Evolutionary conservation across 2,329 filamentous ascomycete genomes (phyloP), one percentile per base, ranked within the genome.

Genomic region (Diaporthe citriasiana): DNA sequence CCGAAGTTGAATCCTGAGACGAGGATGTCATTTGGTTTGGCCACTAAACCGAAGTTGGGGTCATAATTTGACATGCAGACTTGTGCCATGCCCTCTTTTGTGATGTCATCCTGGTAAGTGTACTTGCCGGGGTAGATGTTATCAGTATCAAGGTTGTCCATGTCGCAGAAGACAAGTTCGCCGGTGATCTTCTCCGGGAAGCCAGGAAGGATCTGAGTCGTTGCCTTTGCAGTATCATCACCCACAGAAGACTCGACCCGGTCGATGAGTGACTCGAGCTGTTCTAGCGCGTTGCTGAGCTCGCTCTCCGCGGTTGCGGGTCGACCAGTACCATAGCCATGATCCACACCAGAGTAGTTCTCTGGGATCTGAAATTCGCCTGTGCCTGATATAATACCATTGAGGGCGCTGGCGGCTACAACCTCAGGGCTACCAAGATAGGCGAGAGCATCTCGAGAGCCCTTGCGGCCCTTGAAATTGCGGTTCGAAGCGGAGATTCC

Each of bases 1-100:
- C 96, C 96, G 80, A 98, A 98, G 86, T 97, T 97, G 86, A 92
- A 97, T 38, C 95, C 95, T 0, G 92, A 85, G 0, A 98, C 95
- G 0, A 98, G 89, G 71, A 98, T 94, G 79, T 98, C 95, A 59
- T 91, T 91, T 0, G 89, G 81, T 77, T 89, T 89, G 60, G 93
- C 92, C 42, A 92, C 86, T 0, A 84, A 82, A 9, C 87, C 83
- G 81, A 98, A 98, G 0, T 86, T 81, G 0, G 89, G 84, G 81
- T 98, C 96, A 84, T 98, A 98, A 87, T 98, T 98, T 81, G 93
- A 89, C 95, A 98, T 98, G 83, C 93, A 95, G 0, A 95, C 95
- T 77, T 93, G 87, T 98, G 72, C 63, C 63, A 68, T 68, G 15
- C 91, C 91, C 75, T 69, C 75, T 33, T 55, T 47, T 0, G 93